Base-by-base conservation (phyloP, 2,329 filamentous ascomycete species). In the Dothideomycetes sp. region DNA sequence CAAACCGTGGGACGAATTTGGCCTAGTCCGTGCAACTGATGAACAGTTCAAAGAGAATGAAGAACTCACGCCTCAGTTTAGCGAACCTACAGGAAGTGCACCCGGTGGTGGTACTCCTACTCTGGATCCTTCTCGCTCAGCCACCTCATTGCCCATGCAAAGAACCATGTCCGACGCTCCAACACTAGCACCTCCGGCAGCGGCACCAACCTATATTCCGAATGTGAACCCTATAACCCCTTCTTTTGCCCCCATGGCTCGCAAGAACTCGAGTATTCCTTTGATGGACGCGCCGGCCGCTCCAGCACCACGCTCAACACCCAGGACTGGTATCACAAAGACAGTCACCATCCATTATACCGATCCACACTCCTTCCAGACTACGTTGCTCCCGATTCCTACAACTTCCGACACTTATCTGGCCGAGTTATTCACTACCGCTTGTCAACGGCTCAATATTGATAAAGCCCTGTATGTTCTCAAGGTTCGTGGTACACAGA, bases 391-490 rank as follows among this genome's bases (percentile, higher is more conserved):
- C 17, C 80, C 78, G 1, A 65, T 88, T 13, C 78, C 84, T 47
- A 83, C 85, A 32, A 88, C 82, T 0, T 86, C 82, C 0, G 83
- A 89, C 50, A 89, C 80, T 20, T 91, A 88, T 57, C 75, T 91
- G 31, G 83, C 82, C 30, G 84, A 91, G 58, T 77, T 91, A 19
- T 76, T 89, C 37, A 84, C 89, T 54, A 70, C 78, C 49, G 80
- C 84, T 2, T 91, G 84, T 58, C 75, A 79, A 29, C 84, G 84
- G 60, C 71, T 86, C 30, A 78, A 84, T 44, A 67, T 91, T 0
- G 85, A 91, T 57, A 86, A 87, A 64, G 81, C 73, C 13, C 76
- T 80, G 43, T 84, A 86, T 56, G 80, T 89, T 4, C 72, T 93
- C 47, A 87, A 85, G 60, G 72, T 89, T 9, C 78, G 80, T 1